A percentile compares a stretch with the other conserved stretches of the same genome.
phyloP scores from a whole-genome alignment of 225 moss, liverwort and hornwort species.

The Climacium dendroides region DNA sequence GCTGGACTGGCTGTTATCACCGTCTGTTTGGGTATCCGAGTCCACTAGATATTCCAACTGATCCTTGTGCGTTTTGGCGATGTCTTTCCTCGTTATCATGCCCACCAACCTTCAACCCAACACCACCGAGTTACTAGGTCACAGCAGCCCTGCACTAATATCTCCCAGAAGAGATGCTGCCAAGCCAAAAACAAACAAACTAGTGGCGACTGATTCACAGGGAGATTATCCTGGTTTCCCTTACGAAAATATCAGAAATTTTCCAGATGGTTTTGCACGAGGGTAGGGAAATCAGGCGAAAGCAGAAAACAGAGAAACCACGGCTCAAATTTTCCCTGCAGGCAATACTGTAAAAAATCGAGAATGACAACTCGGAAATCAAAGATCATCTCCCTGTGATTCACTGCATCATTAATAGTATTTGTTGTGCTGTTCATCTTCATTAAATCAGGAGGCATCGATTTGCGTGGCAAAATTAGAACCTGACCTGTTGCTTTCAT shows the following conservation, averaged over 20 bases:
- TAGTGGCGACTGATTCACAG: background rate
- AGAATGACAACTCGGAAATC: background rate
- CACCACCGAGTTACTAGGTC: background rate
- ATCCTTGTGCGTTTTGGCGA: conserved; percentile 24
- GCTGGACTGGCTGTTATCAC: conserved; percentile 10
- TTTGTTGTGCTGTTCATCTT: background rate
- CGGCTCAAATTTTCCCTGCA: background rate
- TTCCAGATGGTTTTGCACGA: background rate
- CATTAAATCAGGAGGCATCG: background rate
- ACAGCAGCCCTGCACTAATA: background rate
- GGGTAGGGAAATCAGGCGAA: background rate
- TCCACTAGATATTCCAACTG: background rate
- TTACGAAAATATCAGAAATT: background rate
- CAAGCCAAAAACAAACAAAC: background rate
- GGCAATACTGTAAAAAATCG: background rate
- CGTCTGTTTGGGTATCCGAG: background rate
- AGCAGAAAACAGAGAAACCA: background rate
- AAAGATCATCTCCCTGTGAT: background rate
- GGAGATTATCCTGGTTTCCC: background rate
- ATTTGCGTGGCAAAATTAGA: background rate
- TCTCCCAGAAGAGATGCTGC: background rate
- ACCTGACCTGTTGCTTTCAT: conserved; percentile 43
- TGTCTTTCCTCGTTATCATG: conserved; percentile 70
- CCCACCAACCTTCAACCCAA: conserved; percentile 46
- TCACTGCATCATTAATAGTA: background rate